phyloP scores from a whole-genome alignment of 1,284 basidiomycete species.

The Somion occarium region DNA sequence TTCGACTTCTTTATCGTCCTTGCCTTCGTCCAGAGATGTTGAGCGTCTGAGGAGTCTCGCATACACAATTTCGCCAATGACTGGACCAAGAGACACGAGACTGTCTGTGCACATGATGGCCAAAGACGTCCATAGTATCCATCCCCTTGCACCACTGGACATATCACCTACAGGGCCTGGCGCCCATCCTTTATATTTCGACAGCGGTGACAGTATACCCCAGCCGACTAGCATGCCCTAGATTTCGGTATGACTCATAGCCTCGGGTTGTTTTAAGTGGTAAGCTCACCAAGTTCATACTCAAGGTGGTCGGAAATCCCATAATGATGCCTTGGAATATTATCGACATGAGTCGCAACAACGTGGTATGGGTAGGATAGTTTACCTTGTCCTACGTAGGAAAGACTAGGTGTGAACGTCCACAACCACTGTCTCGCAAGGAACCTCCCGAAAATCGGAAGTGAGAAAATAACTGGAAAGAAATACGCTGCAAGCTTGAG shows the following conservation, averaged over 20 bases:
- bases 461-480: conserved; percentile 86
- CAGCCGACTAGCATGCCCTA: conserved; percentile 95
- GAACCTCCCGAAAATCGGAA: conserved; percentile 87
- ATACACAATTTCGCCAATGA: conserved; percentile 41
- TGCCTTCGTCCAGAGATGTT: conserved; percentile 14
- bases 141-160: conserved; percentile 80
- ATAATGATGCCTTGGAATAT: conserved; percentile 81
- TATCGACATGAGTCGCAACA: too few species aligned
- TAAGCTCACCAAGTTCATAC: conserved; percentile 78
- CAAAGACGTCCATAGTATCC: conserved; percentile 93
- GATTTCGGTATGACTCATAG: conserved; percentile 2
- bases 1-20: conserved; percentile 71
- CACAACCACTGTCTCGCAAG: conserved; percentile 89
- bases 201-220: conserved; percentile 85
- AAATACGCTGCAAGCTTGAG: conserved; percentile 75
- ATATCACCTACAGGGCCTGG: conserved; percentile 86
- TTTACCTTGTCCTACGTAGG: conserved; percentile 85
- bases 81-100: conserved; percentile 78
- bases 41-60: conserved; percentile 17
- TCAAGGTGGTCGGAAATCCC: conserved; percentile 91
- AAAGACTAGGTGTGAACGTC: conserved; percentile 91
- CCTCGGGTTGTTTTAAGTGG: neutral
- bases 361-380: too few species aligned
- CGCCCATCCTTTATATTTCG: conserved; percentile 84
- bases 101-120: conserved; percentile 95